Conservation (phyloP, 1,284 basidiomycete genomes). For the Pisolithus thermaeus region DNA sequence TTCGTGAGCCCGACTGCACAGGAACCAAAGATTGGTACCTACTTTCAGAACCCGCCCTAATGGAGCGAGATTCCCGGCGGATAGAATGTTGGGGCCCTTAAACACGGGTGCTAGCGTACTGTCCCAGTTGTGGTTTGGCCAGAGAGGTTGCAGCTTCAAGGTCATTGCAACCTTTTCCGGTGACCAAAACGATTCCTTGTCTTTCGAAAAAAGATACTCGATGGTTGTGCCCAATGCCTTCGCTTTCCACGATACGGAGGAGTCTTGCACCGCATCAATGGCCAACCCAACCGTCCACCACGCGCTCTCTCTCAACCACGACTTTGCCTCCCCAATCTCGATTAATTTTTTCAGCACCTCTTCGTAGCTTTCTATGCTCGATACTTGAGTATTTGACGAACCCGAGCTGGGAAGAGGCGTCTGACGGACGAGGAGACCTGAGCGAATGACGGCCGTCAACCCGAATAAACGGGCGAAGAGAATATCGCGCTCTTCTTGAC, state of each 20-base stretch:
- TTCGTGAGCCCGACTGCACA: slow-evolving; percentile 7
- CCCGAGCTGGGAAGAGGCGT: slow-evolving; percentile 47
- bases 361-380: slow-evolving; percentile 57
- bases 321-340: slow-evolving; percentile 75
- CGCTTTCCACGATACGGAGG: slow-evolving; percentile 65
- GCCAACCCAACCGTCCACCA: slow-evolving; percentile 80
- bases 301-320: slow-evolving; percentile 88
- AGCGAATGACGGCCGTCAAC: slow-evolving; percentile 75
- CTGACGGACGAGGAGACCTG: slow-evolving; percentile 67
- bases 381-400: slow-evolving; percentile 46
- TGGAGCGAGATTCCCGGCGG: slow-evolving; percentile 61
- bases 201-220: slow-evolving; percentile 40
- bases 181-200: slow-evolving; percentile 49
- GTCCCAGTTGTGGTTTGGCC: slow-evolving; percentile 66
- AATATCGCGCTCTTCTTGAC: slow-evolving; percentile 89
- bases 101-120: slow-evolving; percentile 70
- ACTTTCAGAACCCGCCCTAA: slow-evolving; percentile 84
- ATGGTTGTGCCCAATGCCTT: slow-evolving; percentile 55
- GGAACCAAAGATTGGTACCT: slow-evolving; percentile 1
- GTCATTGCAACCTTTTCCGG: slow-evolving; percentile 86
- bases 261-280: slow-evolving; percentile 52
- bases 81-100: slow-evolving; percentile 65
- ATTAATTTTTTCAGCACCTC: slow-evolving; percentile 64
- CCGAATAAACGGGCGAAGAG: slow-evolving; percentile 94
- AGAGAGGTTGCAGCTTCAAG: slow-evolving; percentile 59